phyloP scores from a whole-genome alignment of 306 rosid species.

The Cucurbita moschata region DNA sequence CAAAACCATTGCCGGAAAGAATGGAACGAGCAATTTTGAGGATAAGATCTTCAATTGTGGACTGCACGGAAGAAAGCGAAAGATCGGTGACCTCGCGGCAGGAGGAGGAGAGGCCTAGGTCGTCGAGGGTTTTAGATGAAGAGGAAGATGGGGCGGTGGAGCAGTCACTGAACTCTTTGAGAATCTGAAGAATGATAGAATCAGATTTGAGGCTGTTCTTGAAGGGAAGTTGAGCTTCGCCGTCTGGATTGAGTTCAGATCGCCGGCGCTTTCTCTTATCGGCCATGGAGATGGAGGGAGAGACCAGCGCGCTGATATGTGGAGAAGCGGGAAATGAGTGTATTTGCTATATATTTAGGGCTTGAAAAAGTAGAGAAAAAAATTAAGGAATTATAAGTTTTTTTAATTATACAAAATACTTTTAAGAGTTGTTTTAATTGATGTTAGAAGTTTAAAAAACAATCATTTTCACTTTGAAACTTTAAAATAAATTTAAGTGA shows the following conservation, averaged over 20 bases:
- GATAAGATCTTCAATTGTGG: slow-evolving; percentile 39
- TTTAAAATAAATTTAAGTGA: no score
- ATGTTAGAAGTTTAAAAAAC: no score
- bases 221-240: slow-evolving; percentile 25
- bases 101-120: slow-evolving; percentile 45
- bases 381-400: no score
- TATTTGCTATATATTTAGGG: neutral
- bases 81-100: slow-evolving; percentile 80
- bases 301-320: neutral
- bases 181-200: slow-evolving; percentile 20
- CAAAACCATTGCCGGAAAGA: slow-evolving; percentile 62
- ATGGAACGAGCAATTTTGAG: slow-evolving; percentile 49
- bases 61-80: slow-evolving; percentile 52
- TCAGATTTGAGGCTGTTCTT: slow-evolving; percentile 28
- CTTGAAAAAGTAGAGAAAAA: neutral
- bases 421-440: no score
- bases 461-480: no score
- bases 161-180: slow-evolving; percentile 15
- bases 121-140: slow-evolving; percentile 47
- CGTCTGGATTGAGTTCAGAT: slow-evolving; percentile 16
- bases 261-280: slow-evolving; percentile 46
- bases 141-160: slow-evolving; percentile 22
- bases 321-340: neutral
- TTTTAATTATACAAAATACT: no score
- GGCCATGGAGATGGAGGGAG: slow-evolving; percentile 16